A percentile compares a stretch with the other conserved stretches of the same genome.
These are phyloP conservation scores for Phlebiopsis flavidoalba DNA, from an alignment of 768 basidiomycete genomes.

Conservation along the genomic window DNA sequence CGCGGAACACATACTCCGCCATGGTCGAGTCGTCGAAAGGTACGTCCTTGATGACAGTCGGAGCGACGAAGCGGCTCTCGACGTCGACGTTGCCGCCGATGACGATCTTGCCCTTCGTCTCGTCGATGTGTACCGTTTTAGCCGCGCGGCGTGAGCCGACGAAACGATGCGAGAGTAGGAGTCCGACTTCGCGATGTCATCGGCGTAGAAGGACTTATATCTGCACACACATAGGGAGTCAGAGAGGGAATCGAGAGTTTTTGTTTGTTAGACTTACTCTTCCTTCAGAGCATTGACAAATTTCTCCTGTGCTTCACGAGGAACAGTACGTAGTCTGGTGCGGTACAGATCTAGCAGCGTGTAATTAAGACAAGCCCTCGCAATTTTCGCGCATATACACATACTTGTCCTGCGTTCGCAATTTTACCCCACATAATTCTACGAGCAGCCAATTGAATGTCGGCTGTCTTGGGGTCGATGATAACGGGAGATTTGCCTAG, in stretches of 20 bases:
- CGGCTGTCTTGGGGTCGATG: slow-evolving; percentile 56
- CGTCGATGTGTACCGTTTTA: slow-evolving; percentile 58
- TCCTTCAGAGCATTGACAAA: slow-evolving; percentile 37
- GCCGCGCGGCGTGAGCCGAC: slow-evolving; percentile 47
- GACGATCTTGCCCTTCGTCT: slow-evolving; percentile 59
- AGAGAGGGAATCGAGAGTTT: not conserved
- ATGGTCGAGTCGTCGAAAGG: slow-evolving; percentile 63
- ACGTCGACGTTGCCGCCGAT: slow-evolving; percentile 61
- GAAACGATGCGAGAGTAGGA: slow-evolving; percentile 51
- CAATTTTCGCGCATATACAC: not conserved
- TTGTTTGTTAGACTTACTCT: slow-evolving; percentile 26
- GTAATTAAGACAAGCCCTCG: not conserved
- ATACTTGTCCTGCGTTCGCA: slow-evolving; percentile 58
- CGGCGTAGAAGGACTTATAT: slow-evolving; percentile 52
- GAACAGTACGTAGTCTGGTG: slow-evolving; percentile 52
- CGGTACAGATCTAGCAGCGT: slow-evolving; percentile 55
- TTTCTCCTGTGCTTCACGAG: slow-evolving; percentile 32
- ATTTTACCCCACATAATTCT: slow-evolving; percentile 83
- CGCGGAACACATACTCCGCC: slow-evolving; percentile 50
- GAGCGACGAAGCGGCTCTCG: slow-evolving; percentile 57
- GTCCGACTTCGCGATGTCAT: slow-evolving; percentile 33
- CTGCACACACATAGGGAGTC: slow-evolving; percentile 27
- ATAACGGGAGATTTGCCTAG: slow-evolving; percentile 68
- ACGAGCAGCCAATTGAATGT: slow-evolving; percentile 59
- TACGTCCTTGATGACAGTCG: slow-evolving; percentile 68